Evolutionary conservation across 345 rosid genomes (phyloP).

Genomic region (Populus alba): DNA sequence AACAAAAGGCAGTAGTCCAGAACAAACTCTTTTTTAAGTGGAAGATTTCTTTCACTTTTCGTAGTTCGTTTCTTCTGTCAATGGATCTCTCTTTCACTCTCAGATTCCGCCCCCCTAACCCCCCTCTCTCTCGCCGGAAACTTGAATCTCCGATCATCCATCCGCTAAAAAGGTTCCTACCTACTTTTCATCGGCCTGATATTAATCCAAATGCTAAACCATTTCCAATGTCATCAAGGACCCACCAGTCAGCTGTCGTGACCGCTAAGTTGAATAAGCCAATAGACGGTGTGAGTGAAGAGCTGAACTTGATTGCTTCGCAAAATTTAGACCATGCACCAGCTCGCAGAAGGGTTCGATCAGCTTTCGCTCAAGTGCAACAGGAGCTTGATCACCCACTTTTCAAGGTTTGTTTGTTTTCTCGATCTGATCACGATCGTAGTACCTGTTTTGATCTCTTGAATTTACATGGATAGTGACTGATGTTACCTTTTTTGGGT

Average conservation of each 20-base stretch:
- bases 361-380: constrained; percentile 64
- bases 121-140: constrained; percentile 17
- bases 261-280: constrained; percentile 22
- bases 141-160: neutral
- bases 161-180: constrained; percentile 8
- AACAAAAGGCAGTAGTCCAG: neutral
- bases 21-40: neutral
- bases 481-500: constrained; percentile 4
- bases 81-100: constrained; percentile 36
- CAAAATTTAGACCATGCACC: constrained; percentile 73
- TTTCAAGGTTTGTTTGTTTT: constrained; percentile 52
- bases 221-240: neutral
- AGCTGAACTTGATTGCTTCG: constrained; percentile 61
- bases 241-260: constrained; percentile 7
- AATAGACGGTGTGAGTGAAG: constrained; percentile 59
- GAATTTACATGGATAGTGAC: neutral
- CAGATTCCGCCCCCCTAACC: constrained; percentile 11
- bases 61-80: neutral
- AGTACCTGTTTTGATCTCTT: neutral
- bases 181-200: neutral
- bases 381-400: constrained; percentile 79
- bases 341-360: constrained; percentile 64
- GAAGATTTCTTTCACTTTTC: neutral
- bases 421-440: neutral
- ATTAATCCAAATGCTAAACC: neutral